Conservation (phyloP, 371 early-diverging fungal species). For the Mucor plumbeus region DNA sequence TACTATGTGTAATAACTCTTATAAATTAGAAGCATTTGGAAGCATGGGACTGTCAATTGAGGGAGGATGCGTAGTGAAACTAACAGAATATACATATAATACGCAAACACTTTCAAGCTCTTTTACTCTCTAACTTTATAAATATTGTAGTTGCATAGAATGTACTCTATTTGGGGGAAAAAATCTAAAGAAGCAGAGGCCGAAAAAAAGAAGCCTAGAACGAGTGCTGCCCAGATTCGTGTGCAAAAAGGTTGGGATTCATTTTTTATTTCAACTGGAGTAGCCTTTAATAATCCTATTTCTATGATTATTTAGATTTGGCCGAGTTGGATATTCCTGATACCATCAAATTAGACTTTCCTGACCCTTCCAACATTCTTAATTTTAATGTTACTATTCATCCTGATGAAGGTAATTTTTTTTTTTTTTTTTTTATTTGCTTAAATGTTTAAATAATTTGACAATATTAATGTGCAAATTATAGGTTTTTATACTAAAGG, state of each 20-base stretch:
- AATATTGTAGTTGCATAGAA: conserved; percentile 4
- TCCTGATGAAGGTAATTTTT: conserved; percentile 85
- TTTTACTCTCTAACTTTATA: not conserved
- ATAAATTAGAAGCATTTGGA: not conserved
- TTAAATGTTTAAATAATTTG: not conserved
- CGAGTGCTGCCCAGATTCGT: conserved; percentile 88
- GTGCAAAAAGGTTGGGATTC: conserved; percentile 85
- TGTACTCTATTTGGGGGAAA: conserved; percentile 77
- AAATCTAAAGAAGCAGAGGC: conserved; percentile 80
- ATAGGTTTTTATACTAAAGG: conserved; percentile 94
- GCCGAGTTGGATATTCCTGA: conserved; percentile 84
- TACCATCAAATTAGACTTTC: conserved; percentile 80
- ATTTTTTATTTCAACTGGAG: not conserved
- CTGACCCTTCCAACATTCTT: conserved; percentile 82
- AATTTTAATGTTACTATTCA: conserved; percentile 84
- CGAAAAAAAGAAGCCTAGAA: conserved; percentile 83
- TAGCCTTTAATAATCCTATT: not conserved
- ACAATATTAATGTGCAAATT: not conserved
- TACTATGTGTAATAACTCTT: not conserved
- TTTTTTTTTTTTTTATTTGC: not conserved
- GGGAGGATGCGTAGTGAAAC: conserved; percentile 1
- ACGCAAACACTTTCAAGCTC: not conserved
- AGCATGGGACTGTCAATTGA: conserved; percentile 8
- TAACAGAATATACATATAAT: not conserved
- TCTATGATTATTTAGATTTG: conserved; percentile 66